Evolutionary conservation across 2,329 filamentous ascomycete genomes (phyloP), one percentile per base, ranked within the genome.

Genomic region (Pyrenochaeta sp.): DNA sequence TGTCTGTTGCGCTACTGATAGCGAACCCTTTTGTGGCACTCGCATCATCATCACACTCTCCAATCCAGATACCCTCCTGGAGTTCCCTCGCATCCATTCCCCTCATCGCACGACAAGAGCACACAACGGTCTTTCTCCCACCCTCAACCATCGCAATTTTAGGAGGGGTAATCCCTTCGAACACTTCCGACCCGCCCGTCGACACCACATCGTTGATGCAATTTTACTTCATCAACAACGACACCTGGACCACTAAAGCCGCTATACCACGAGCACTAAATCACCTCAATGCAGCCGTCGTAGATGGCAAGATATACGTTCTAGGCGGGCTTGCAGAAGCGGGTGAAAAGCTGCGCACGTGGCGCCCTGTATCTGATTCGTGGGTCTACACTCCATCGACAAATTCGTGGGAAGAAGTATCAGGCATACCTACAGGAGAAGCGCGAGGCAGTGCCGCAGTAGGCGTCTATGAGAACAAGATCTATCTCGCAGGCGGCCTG

Each of bases 401-500:
- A 9, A 50, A 66, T 36, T 19, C 7, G 5, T 70, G 68, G 67
- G 40, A 34, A 1, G 10, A 19, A 1, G 19, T 69, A 6, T 40
- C 55, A 1, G 36, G 49, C 19, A 1, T 62, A 24, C 62, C 64
- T 1, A 27, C 27, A 1, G 53, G 28, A 2, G 48, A 62, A 48
- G 64, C 36, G 19, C 56, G 65, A 42, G 71, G 70, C 0, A 71
- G 65, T 56, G 66, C 68, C 2, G 62, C 60, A 1, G 52, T 72
- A 0, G 70, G 67, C 2, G 64, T 71, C 0, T 56, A 65, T 32
- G 44, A 59, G 1, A 39, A 47, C 2, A 64, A 52, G 10, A 66
- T 73, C 19, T 62, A 64, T 44, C 57, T 73, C 5, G 69, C 67
- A 2, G 70, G 69, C 13, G 71, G 71, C 1, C 43, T 69, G 42